Conservation (phyloP, 2,329 filamentous ascomycete genomes). For the Aspergillus sojae region DNA sequence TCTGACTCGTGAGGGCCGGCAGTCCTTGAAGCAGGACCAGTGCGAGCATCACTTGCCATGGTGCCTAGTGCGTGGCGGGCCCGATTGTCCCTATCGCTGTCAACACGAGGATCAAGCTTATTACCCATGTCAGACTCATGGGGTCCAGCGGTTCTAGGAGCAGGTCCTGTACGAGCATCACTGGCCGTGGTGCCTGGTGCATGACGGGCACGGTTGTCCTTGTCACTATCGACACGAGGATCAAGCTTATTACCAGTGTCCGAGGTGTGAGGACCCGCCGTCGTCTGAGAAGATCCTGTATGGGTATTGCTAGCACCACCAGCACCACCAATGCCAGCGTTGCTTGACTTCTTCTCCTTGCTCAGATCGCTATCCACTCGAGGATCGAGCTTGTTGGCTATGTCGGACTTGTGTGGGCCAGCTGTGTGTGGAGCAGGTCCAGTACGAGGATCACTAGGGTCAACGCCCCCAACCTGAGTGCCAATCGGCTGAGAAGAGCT, state of each 20-base stretch:
- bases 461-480: conserved; percentile 12
- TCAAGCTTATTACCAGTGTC: conserved; percentile 41
- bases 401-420: conserved; percentile 1
- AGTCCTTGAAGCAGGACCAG: conserved; percentile 4
- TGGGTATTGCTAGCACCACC: conserved; percentile 5
- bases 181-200: neutral
- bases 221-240: conserved; percentile 32
- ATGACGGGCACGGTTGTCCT: conserved; percentile 24
- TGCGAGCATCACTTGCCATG: neutral
- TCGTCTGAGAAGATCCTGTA: conserved; percentile 13
- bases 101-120: conserved; percentile 24
- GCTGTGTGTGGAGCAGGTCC: conserved; percentile 14
- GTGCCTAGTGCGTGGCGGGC: conserved; percentile 17
- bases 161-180: conserved; percentile 17
- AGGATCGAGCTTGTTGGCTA: conserved; percentile 44
- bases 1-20: conserved; percentile 22
- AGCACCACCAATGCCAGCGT: conserved; percentile 19
- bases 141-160: conserved; percentile 5
- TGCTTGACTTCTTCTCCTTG: conserved; percentile 8
- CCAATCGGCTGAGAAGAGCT: conserved; percentile 16
- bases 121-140: conserved; percentile 29
- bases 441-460: conserved; percentile 11
- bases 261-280: neutral
- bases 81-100: conserved; percentile 27
- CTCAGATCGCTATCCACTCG: conserved; percentile 27